Conservation (phyloP, 2,329 filamentous ascomycete species). For the Penicillium thymicola region DNA sequence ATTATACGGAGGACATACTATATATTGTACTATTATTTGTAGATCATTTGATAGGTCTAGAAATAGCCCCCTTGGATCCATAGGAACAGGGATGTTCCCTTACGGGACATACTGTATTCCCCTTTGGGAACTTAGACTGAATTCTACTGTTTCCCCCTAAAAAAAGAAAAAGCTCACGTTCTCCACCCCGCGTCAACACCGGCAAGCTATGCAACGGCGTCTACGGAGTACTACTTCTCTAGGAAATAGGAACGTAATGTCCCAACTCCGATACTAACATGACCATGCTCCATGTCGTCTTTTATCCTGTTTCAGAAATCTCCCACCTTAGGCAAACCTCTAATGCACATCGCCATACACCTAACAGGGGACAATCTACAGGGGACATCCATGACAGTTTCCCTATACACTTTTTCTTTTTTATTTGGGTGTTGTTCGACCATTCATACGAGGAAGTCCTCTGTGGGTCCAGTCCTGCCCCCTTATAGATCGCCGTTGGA, state of each 20-base stretch:
- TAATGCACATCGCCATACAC: not conserved
- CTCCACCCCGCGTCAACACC: constrained; percentile 5
- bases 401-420: not conserved
- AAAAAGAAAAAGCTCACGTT: not conserved
- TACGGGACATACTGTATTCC: not conserved
- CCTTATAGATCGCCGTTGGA: constrained; percentile 4
- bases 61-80: not conserved
- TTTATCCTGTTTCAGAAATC: not conserved
- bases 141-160: not conserved
- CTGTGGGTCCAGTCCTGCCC: not conserved
- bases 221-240: not conserved
- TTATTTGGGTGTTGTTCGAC: too few species aligned
- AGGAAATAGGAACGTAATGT: not conserved
- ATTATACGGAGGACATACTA: too few species aligned
- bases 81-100: not conserved
- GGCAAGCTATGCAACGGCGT: constrained; percentile 3
- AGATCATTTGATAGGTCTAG: constrained; percentile 12
- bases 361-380: not conserved
- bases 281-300: not conserved
- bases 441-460: not conserved
- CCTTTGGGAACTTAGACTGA: not conserved
- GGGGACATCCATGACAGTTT: not conserved
- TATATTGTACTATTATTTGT: not conserved
- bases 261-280: not conserved
- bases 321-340: not conserved